Conservation (phyloP, 2,329 filamentous ascomycete species). For the Fusarium guadeloupense region DNA sequence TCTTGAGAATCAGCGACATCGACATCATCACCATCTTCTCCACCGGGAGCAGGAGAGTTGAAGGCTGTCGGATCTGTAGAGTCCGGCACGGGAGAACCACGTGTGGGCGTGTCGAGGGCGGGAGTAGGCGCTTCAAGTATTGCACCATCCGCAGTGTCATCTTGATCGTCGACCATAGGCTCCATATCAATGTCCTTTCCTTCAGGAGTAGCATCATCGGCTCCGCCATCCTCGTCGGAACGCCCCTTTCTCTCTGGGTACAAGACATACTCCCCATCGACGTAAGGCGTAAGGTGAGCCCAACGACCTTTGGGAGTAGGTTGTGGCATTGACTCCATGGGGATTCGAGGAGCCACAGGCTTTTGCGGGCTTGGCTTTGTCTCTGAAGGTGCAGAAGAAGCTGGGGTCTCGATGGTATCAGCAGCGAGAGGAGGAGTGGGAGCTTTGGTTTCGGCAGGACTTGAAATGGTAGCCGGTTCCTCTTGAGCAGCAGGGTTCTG, state of each 20-base stretch:
- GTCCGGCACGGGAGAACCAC: constrained; percentile 53
- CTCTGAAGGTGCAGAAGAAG: constrained; percentile 34
- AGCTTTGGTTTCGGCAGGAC: constrained; percentile 30
- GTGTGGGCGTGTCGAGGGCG: constrained; percentile 51
- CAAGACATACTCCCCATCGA: constrained; percentile 50
- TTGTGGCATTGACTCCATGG: constrained; percentile 40
- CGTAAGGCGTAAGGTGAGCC: constrained; percentile 53
- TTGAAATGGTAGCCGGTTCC: constrained; percentile 21
- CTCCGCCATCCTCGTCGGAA: constrained; percentile 45
- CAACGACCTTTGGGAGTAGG: constrained; percentile 48
- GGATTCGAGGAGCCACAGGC: constrained; percentile 11
- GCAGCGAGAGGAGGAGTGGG: constrained; percentile 25
- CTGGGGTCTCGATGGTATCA: constrained; percentile 28
- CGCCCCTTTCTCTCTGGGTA: constrained; percentile 52
- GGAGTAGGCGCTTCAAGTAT: constrained; percentile 49
- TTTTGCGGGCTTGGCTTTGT: constrained; percentile 38
- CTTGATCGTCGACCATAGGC: constrained; percentile 47
- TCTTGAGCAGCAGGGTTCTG: constrained; percentile 20
- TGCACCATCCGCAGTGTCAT: constrained; percentile 44
- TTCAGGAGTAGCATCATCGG: constrained; percentile 47
- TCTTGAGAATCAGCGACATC: constrained; percentile 51
- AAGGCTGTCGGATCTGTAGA: constrained; percentile 50
- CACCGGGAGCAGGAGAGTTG: constrained; percentile 51
- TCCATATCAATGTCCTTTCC: constrained; percentile 47
- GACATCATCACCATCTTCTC: constrained; percentile 50